Conservation (phyloP, 106 monocot genomes). For the Dendrobium chrysotoxum region DNA sequence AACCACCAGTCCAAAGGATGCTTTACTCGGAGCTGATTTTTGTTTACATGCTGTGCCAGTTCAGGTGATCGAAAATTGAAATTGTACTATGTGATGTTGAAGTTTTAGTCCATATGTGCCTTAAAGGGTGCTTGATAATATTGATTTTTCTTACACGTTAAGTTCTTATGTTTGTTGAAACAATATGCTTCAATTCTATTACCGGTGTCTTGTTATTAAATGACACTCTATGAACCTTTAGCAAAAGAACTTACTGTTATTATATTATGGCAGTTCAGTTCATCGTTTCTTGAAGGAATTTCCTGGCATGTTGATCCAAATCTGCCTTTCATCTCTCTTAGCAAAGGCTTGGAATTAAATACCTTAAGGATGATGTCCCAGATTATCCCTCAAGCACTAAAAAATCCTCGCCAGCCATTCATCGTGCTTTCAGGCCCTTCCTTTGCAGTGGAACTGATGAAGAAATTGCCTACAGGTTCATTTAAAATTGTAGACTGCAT, state of each 20-base stretch:
- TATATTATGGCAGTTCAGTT: constrained; percentile 85
- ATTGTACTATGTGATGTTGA: background rate
- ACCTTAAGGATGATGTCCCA: constrained; percentile 92
- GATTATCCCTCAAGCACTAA: constrained; percentile 77
- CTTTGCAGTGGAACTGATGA: constrained; percentile 88
- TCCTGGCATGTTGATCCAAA: constrained; percentile 77
- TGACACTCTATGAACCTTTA: background rate
- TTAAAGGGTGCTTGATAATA: background rate
- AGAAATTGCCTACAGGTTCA: constrained; percentile 89
- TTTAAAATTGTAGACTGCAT: background rate
- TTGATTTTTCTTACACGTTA: background rate
- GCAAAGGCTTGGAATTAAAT: constrained; percentile 91
- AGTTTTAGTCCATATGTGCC: background rate
- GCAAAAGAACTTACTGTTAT: constrained; percentile 14
- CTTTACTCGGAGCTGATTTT: constrained; percentile 82
- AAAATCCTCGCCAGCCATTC: constrained; percentile 83
- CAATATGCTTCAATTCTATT: background rate
- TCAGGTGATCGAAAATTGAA: constrained; percentile 51
- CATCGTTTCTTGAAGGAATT: constrained; percentile 84
- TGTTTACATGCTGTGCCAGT: constrained; percentile 97
- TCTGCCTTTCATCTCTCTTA: constrained; percentile 92
- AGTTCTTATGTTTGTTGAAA: background rate
- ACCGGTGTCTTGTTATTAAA: background rate
- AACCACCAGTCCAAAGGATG: constrained; percentile 63
- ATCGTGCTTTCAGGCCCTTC: constrained; percentile 86